Conservation (phyloP, 164 flowering plant species). For the Sextonia rubra region DNA sequence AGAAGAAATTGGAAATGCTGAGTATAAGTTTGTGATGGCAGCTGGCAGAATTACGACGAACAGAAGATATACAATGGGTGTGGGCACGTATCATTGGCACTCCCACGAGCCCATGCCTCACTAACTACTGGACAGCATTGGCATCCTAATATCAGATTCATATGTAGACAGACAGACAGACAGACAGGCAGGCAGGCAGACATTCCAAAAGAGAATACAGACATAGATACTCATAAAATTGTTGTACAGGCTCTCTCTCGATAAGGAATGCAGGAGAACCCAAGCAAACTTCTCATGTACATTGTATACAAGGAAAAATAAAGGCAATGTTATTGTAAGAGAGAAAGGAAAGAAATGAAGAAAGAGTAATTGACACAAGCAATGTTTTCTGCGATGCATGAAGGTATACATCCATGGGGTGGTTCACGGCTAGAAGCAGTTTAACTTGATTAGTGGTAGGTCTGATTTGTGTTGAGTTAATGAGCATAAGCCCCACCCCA, state of each 20-base stretch:
- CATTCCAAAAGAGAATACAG: background rate
- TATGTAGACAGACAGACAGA: background rate
- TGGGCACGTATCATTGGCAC: constrained; percentile 66
- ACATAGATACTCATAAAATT: background rate
- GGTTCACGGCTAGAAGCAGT: no score
- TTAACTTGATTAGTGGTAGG: no score
- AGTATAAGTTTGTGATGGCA: constrained; percentile 28
- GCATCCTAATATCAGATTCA: constrained; percentile 28
- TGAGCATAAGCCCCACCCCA: no score
- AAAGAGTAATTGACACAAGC: no score
- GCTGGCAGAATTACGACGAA: constrained; percentile 64
- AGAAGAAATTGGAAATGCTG: constrained; percentile 3
- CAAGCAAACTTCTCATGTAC: background rate
- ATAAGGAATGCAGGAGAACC: background rate
- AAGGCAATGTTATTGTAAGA: background rate
- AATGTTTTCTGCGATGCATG: no score
- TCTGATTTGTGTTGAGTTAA: no score
- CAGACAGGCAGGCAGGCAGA: background rate
- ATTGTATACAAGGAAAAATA: background rate
- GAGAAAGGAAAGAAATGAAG: no score
- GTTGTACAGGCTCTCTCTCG: background rate
- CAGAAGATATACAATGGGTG: constrained; percentile 43
- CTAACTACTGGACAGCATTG: constrained; percentile 44
- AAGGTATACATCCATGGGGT: no score
- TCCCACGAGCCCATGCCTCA: constrained; percentile 60